phyloP scores from a whole-genome alignment of 2,329 filamentous ascomycete species.

The Penicillium rolfsii region DNA sequence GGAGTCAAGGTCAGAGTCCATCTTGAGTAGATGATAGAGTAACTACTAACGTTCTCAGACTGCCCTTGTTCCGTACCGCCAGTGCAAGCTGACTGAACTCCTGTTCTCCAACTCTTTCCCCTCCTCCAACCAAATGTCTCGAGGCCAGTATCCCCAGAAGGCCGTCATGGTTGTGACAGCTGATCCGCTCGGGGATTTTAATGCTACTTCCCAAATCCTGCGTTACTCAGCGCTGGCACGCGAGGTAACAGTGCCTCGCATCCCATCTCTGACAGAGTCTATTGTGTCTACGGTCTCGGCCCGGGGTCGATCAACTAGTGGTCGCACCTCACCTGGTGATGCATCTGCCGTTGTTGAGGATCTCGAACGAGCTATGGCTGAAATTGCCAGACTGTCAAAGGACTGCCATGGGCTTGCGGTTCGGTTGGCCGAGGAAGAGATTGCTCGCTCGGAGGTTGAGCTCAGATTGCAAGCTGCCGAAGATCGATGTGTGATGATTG shows the following conservation, averaged over 20 bases:
- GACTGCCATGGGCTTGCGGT: slow-evolving; percentile 76
- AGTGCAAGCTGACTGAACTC: slow-evolving; percentile 83
- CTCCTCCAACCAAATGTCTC: slow-evolving; percentile 56
- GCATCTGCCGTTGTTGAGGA: slow-evolving; percentile 61
- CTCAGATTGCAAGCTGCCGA: slow-evolving; percentile 69
- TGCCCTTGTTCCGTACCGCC: slow-evolving; percentile 75
- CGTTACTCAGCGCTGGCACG: slow-evolving; percentile 90
- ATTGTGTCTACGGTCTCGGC: slow-evolving; percentile 55
- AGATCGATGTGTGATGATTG: slow-evolving; percentile 69
- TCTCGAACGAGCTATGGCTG: slow-evolving; percentile 78
- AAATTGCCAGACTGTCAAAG: slow-evolving; percentile 76
- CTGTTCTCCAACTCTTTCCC: slow-evolving; percentile 88
- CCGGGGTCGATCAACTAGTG: slow-evolving; percentile 36
- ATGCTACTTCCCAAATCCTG: slow-evolving; percentile 93
- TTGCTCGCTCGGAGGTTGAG: slow-evolving; percentile 72
- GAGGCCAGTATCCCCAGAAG: slow-evolving; percentile 73
- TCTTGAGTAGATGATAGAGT: neutral
- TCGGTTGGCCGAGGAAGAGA: slow-evolving; percentile 71
- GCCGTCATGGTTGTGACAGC: slow-evolving; percentile 96
- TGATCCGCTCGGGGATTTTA: slow-evolving; percentile 90
- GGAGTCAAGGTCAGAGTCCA: slow-evolving; percentile 67
- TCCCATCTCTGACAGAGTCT: slow-evolving; percentile 78
- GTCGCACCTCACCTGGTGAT: slow-evolving; percentile 49
- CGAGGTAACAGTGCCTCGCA: slow-evolving; percentile 87
- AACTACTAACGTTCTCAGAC: slow-evolving; percentile 54